A percentile compares a stretch with the other conserved stretches of the same genome.
Conservation (phyloP, 345 rosid species). For the Aethionema arabicum region DNA sequence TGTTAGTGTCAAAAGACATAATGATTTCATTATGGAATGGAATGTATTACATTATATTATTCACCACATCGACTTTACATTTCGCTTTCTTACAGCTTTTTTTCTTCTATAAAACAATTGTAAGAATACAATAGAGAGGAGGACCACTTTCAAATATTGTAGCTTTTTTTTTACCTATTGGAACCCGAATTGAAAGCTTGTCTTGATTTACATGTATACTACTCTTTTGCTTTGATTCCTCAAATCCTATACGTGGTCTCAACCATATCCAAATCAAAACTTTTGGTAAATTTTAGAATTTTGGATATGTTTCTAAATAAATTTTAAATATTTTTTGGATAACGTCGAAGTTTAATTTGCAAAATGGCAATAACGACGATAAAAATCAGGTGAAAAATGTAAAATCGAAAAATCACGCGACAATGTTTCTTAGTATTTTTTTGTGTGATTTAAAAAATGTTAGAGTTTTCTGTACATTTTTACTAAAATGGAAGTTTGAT, state of each 20-base stretch:
- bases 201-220: slow-evolving; percentile 33
- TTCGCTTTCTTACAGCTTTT: no score
- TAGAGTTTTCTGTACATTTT: no score
- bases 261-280: not conserved
- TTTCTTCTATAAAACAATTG: slow-evolving; percentile 5
- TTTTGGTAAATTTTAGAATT: no score
- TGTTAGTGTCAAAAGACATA: slow-evolving; percentile 35
- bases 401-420: no score
- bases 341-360: no score
- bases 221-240: slow-evolving; percentile 28
- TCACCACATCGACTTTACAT: slow-evolving; percentile 16
- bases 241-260: not conserved
- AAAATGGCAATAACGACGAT: no score
- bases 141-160: slow-evolving; percentile 32
- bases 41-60: slow-evolving; percentile 1
- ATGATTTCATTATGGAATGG: slow-evolving; percentile 30
- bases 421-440: no score
- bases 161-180: slow-evolving; percentile 9
- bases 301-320: no score
- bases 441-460: no score
- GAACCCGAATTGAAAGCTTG: slow-evolving; percentile 10
- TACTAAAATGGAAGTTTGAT: no score
- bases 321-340: no score
- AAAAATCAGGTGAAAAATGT: no score
- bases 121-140: slow-evolving; percentile 17